A percentile compares a stretch with the other conserved stretches of the same genome.
phyloP scores from a whole-genome alignment of 305 asterid genomes.

The Rubia peregrina region DNA sequence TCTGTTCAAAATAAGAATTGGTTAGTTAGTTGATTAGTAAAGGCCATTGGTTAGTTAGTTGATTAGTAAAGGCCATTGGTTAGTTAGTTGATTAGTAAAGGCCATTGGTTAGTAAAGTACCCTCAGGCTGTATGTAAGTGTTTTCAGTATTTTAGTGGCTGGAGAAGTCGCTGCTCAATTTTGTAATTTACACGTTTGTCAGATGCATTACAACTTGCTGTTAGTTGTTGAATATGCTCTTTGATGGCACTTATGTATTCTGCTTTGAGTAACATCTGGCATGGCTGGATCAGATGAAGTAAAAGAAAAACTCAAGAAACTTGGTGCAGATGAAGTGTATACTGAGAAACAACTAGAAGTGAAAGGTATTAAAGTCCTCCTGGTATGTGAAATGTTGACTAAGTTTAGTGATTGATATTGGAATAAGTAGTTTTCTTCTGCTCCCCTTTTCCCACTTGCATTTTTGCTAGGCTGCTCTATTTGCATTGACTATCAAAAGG shows the following conservation, averaged over 20 bases:
- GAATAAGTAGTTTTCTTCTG: conserved; percentile 5
- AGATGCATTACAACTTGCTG: background rate
- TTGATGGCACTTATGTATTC: background rate
- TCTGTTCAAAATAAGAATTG: no score
- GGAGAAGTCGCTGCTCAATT: background rate
- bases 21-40: no score
- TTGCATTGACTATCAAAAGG: background rate
- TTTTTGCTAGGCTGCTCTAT: background rate
- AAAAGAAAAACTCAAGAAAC: conserved; percentile 64
- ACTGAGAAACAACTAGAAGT: conserved; percentile 80
- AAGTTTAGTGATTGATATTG: conserved; percentile 6
- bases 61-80: no score
- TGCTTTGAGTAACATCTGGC: conserved; percentile 15
- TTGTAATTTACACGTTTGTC: background rate
- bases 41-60: no score
- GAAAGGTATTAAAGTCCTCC: conserved; percentile 63
- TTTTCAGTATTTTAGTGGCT: background rate
- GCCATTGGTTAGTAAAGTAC: no score
- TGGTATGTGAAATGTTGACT: conserved; percentile 38
- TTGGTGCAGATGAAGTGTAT: conserved; percentile 83
- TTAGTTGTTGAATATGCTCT: background rate
- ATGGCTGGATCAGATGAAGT: conserved; percentile 84
- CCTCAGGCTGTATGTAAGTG: background rate
- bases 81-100: no score
- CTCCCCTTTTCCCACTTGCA: conserved; percentile 7